Evolutionary conservation across 2,329 filamentous ascomycete genomes (phyloP), one percentile per base, ranked within the genome.

Genomic region (Paracamarosporium sp.): DNA sequence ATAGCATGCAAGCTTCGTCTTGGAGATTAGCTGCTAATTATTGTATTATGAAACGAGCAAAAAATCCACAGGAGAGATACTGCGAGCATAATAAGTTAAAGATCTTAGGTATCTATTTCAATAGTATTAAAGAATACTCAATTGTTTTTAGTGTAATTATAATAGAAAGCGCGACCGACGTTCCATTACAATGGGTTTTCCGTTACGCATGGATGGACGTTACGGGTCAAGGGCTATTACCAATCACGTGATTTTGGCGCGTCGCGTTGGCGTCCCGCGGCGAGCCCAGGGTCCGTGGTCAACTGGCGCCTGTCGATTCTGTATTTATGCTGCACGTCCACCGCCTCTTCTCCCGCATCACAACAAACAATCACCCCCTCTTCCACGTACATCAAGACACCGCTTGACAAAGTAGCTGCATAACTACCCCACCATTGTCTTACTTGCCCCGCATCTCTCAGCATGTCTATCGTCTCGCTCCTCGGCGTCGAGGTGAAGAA

Each of bases 401-500:
- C 47, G 24, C 15, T 50, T 50, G 33, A 36, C 17, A 17, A 5
- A 9, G 4, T 15, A 27, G 7, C 35, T 40, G 13, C 40, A 44
- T 27, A 36, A 25, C 17, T 28, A 43, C 44, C 47, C 52, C 38
- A 36, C 54, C 45, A 53, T 50, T 35, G 33, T 28, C 40, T 47
- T 51, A 48, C 25, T 20, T 54, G 27, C 44, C 55, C 52, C 50
- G 45, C 43, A 56, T 58, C 50, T 50, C 31, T 56, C 81, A 85
- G 75, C 66, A 97, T 97, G 95, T 97, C 95, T 75, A 91, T 97
- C 75, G 93, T 99, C 64, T 96, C 93, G 68, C 88, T 99, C 59
- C 87, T 99, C 67, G 94, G 94, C 74, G 95, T 99, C 72, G 91
- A 95, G 79, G 91, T 99, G 69, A 85, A 93, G 77, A 98, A 99